phyloP scores from a whole-genome alignment of 257 asterid genomes.

The Solanum pinnatisectum region DNA sequence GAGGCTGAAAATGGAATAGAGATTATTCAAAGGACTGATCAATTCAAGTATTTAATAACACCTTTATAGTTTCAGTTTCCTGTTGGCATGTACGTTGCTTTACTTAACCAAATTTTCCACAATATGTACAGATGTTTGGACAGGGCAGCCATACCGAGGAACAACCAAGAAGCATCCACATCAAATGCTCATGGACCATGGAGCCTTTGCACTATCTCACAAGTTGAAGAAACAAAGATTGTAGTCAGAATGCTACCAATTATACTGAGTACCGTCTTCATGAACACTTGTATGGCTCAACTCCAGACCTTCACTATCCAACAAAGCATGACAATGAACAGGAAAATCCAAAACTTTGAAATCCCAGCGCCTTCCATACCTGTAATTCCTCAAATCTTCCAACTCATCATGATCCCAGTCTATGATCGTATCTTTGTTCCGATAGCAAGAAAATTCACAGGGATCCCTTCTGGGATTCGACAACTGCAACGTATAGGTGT shows the following conservation, averaged over 20 bases:
- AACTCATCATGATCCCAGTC: constrained; percentile 13
- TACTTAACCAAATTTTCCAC: neutral
- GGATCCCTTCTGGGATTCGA: constrained; percentile 16
- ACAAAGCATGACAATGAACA: constrained; percentile 58
- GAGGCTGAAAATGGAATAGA: constrained; percentile 34
- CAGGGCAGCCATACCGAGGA: constrained; percentile 37
- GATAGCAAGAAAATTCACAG: constrained; percentile 3
- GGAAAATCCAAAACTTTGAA: constrained; percentile 34
- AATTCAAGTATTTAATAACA: constrained; percentile 36
- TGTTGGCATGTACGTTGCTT: neutral
- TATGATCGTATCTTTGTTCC: constrained; percentile 16
- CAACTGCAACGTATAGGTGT: constrained; percentile 13
- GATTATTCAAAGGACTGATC: constrained; percentile 52
- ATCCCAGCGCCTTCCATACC: constrained; percentile 64
- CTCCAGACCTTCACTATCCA: constrained; percentile 72
- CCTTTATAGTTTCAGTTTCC: neutral
- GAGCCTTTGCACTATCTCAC: constrained; percentile 50
- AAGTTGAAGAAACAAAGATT: constrained; percentile 69
- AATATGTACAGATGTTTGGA: constrained; percentile 40
- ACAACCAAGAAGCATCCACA: constrained; percentile 6
- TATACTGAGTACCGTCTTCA: constrained; percentile 57
- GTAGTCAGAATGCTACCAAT: constrained; percentile 59
- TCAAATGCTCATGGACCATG: constrained; percentile 23
- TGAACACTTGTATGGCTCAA: constrained; percentile 77
- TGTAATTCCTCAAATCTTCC: constrained; percentile 42